Conservation (phyloP, 2,329 filamentous ascomycete species). For the Aspergillus brunneoviolaceus region DNA sequence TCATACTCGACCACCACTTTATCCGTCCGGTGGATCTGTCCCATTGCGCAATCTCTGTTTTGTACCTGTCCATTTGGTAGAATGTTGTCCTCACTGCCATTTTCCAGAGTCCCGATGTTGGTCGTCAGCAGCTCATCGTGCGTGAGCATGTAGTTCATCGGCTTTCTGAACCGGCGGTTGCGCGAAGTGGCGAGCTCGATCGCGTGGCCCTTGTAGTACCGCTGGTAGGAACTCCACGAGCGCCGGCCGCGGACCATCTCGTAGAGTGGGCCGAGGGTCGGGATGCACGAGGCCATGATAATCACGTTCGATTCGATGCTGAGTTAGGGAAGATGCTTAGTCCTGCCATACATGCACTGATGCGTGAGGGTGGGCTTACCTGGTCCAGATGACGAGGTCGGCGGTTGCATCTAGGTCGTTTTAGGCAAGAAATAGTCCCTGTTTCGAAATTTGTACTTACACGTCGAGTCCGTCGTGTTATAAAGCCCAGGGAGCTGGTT, state of each 20-base stretch:
- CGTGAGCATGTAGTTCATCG: slow-evolving; percentile 10
- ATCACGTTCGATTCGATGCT: slow-evolving; percentile 35
- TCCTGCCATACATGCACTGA: no score
- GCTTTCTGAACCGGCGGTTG: not conserved
- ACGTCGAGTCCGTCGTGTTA: slow-evolving; percentile 28
- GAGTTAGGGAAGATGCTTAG: not conserved
- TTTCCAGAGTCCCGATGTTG: slow-evolving; percentile 10
- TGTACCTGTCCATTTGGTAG: slow-evolving; percentile 16
- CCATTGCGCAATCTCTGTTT: slow-evolving; percentile 3
- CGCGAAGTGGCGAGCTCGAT: not conserved
- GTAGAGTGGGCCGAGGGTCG: slow-evolving; percentile 32
- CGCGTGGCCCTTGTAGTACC: slow-evolving; percentile 10
- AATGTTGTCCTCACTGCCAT: slow-evolving; percentile 22
- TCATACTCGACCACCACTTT: slow-evolving; percentile 18
- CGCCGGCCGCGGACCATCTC: slow-evolving; percentile 26
- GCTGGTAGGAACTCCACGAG: slow-evolving; percentile 10
- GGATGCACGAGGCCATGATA: slow-evolving; percentile 36
- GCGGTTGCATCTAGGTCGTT: slow-evolving; percentile 33
- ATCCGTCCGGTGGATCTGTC: slow-evolving; percentile 19
- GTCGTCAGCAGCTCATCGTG: slow-evolving; percentile 10
- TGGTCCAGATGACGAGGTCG: slow-evolving; percentile 49
- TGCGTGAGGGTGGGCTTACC: slow-evolving; percentile 26
- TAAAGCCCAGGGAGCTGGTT: slow-evolving; percentile 30
- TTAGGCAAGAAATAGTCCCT: no score
- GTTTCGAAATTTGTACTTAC: slow-evolving; percentile 21